Evolutionary conservation across 805 yeast species (phyloP).

Genomic region (Candida succiphila): DNA sequence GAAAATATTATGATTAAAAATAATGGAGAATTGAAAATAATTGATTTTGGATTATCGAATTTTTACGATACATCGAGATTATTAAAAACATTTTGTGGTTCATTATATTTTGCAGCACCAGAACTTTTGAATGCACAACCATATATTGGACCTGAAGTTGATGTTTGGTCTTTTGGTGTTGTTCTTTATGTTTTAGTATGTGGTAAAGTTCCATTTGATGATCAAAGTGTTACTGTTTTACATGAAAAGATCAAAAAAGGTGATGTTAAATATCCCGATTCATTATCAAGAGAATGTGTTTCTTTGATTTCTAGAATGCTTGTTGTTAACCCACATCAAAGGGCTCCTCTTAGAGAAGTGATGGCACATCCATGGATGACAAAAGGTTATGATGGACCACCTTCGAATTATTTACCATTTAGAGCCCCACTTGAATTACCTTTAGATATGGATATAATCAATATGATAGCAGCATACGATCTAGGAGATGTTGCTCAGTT

Average conservation of each 20-base stretch:
- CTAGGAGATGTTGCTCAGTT: constrained; percentile 62
- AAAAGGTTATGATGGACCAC: constrained; percentile 71
- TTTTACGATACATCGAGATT: constrained; percentile 61
- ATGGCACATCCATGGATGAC: constrained; percentile 92
- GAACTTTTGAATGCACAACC: constrained; percentile 89
- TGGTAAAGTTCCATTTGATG: constrained; percentile 98
- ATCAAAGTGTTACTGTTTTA: constrained; percentile 80
- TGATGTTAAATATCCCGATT: constrained; percentile 80
- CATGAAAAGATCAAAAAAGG: constrained; percentile 94
- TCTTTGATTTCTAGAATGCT: constrained; percentile 80
- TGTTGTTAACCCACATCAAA: constrained; percentile 75
- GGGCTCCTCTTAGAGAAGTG: constrained; percentile 75
- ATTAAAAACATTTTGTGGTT: constrained; percentile 93
- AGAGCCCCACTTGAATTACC: constrained; percentile 70
- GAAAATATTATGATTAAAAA: constrained; percentile 93
- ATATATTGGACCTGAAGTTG: constrained; percentile 94
- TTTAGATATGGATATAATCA: constrained; percentile 53
- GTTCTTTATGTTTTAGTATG: constrained; percentile 91
- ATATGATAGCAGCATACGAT: constrained; percentile 69
- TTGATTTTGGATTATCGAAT: constrained; percentile 93
- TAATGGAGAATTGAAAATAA: constrained; percentile 88
- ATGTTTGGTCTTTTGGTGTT: constrained; percentile 97
- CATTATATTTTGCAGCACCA: constrained; percentile 97
- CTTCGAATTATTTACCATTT: constrained; percentile 63
- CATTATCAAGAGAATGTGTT: constrained; percentile 70